A percentile compares a stretch with the other conserved stretches of the same genome.
Evolutionary conservation across 306 rosid genomes (phyloP).

Genomic region (Trifolium dubium): DNA sequence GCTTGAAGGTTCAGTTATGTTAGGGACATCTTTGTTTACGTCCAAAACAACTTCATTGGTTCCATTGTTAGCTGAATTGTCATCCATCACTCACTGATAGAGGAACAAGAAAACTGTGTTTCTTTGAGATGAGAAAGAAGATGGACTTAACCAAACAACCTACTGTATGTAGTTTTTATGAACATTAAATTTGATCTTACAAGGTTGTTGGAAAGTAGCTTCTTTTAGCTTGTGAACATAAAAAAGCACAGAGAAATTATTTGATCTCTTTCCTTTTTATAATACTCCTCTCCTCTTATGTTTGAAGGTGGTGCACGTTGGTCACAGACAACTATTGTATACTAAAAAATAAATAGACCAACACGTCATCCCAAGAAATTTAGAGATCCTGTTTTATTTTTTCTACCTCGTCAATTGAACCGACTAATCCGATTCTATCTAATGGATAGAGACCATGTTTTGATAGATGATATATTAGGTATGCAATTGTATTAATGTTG

Average conservation of each 20-base stretch:
- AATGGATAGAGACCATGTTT: no score
- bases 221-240: background rate
- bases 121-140: background rate
- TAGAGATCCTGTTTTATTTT: no score
- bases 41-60: slow-evolving; percentile 49
- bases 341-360: background rate
- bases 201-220: background rate
- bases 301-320: background rate
- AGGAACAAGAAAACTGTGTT: background rate
- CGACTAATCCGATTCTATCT: no score
- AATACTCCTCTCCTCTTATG: background rate
- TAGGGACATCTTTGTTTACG: slow-evolving; percentile 47
- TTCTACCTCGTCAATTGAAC: no score
- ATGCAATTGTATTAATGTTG: no score
- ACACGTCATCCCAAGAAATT: no score
- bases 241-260: background rate
- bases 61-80: slow-evolving; percentile 46
- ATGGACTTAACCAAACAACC: background rate
- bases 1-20: slow-evolving; percentile 14
- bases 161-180: background rate
- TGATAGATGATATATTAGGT: no score
- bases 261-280: background rate
- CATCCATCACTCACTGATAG: slow-evolving; percentile 55
- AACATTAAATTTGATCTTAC: background rate
- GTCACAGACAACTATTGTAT: background rate